These are phyloP conservation scores for Helicocarpus griseus DNA, from an alignment of 2,329 filamentous ascomycete genomes.

Conservation along the genomic window DNA sequence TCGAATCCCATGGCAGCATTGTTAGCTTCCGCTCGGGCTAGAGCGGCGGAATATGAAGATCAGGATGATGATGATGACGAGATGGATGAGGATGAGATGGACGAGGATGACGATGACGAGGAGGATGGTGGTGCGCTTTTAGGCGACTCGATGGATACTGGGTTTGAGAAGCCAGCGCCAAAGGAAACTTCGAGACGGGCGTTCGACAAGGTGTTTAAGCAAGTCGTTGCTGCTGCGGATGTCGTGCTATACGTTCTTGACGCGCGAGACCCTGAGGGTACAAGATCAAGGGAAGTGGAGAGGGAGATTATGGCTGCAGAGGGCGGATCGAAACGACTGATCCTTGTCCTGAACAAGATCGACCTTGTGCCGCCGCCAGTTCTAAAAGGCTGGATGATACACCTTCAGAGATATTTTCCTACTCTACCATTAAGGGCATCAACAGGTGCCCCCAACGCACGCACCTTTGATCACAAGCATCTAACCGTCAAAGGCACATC, in stretches of 20 bases:
- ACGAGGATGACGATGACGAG: constrained; percentile 37
- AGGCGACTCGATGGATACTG: constrained; percentile 36
- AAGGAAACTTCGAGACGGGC: constrained; percentile 66
- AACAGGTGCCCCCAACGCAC: constrained; percentile 70
- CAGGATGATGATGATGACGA: constrained; percentile 50
- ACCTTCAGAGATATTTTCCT: constrained; percentile 82
- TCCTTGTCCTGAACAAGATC: constrained; percentile 91
- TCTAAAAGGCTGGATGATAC: constrained; percentile 72
- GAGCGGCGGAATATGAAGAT: constrained; percentile 65
- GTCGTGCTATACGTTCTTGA: constrained; percentile 90
- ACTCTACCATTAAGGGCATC: constrained; percentile 83
- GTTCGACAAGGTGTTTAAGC: constrained; percentile 94
- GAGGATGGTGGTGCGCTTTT: constrained; percentile 42
- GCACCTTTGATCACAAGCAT: constrained; percentile 85
- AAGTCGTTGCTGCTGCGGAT: constrained; percentile 79
- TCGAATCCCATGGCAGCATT: constrained; percentile 89
- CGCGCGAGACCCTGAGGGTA: constrained; percentile 82
- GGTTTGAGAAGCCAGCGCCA: constrained; percentile 30
- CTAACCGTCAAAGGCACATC: constrained; percentile 80
- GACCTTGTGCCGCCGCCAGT: constrained; percentile 76
- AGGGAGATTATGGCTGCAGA: constrained; percentile 84
- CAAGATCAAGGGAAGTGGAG: constrained; percentile 82
- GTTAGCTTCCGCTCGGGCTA: constrained; percentile 68
- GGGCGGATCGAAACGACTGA: constrained; percentile 72
- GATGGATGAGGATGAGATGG: constrained; percentile 33